Conservation (phyloP, 768 basidiomycete species). For the Gelatoporia subvermispora region DNA sequence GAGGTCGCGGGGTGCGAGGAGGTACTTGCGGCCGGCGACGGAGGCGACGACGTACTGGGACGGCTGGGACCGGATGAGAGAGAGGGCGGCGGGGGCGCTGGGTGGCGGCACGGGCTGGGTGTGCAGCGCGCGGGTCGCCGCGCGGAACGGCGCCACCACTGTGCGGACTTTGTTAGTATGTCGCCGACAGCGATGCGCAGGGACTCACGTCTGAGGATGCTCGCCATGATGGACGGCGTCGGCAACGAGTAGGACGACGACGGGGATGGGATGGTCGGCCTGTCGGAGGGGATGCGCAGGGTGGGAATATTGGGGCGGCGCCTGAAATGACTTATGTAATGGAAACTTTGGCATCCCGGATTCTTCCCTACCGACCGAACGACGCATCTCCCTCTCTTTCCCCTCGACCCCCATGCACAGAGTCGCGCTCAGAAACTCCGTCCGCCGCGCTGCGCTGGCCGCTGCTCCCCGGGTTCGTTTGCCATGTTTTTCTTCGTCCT, state of each 20-base stretch:
- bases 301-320: constrained; percentile 22
- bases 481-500: constrained; percentile 14
- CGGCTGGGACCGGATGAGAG: constrained; percentile 85
- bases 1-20: constrained; percentile 85
- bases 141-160: constrained; percentile 17
- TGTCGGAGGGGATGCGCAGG: constrained; percentile 8
- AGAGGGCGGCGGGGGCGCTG: constrained; percentile 60
- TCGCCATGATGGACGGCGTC: constrained; percentile 20
- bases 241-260: constrained; percentile 5
- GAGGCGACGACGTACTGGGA: constrained; percentile 89
- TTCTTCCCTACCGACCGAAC: constrained; percentile 19
- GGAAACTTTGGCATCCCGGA: constrained; percentile 17
- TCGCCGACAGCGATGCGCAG: neutral
- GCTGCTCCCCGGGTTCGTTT: constrained; percentile 56
- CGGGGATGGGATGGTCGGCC: constrained; percentile 8
- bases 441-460: constrained; percentile 71
- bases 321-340: constrained; percentile 19
- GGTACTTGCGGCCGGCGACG: constrained; percentile 82
- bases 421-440: constrained; percentile 80
- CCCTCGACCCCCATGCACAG: constrained; percentile 61
- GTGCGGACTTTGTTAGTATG: constrained; percentile 1
- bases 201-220: constrained; percentile 23
- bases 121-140: constrained; percentile 26
- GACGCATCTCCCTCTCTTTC: constrained; percentile 19
- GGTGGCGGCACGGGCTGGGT: constrained; percentile 26